Evolutionary conservation across 2,329 filamentous ascomycete species (phyloP).

Genomic region (Botrytis porri): DNA sequence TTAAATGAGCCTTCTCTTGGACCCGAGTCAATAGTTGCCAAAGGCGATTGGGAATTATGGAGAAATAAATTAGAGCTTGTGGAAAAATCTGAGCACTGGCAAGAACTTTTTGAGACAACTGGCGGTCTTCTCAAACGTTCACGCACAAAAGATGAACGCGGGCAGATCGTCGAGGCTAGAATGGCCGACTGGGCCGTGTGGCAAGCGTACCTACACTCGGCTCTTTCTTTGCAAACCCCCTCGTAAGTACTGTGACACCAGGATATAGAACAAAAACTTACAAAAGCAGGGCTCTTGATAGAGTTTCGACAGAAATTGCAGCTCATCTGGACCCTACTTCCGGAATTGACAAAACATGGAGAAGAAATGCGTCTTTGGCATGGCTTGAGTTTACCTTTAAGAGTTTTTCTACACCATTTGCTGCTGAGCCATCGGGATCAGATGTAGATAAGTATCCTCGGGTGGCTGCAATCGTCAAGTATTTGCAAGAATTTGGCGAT

Average conservation of each 20-base stretch:
- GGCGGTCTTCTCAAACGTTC: conserved; percentile 33
- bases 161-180: conserved; percentile 32
- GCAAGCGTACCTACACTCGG: conserved; percentile 35
- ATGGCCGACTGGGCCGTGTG: conserved; percentile 39
- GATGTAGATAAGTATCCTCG: conserved; percentile 14
- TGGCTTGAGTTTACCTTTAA: conserved; percentile 32
- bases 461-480: conserved; percentile 30
- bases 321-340: conserved; percentile 35
- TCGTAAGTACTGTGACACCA: conserved; percentile 28
- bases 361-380: conserved; percentile 38
- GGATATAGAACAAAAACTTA: background rate
- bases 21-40: conserved; percentile 36
- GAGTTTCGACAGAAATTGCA: conserved; percentile 32
- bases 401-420: conserved; percentile 16
- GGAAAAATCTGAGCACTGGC: conserved; percentile 31
- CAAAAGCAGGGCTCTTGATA: background rate
- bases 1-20: conserved; percentile 35
- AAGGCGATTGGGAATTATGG: conserved; percentile 39
- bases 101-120: conserved; percentile 33
- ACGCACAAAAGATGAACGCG: conserved; percentile 33
- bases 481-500: conserved; percentile 34
- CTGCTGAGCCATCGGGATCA: background rate
- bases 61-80: conserved; percentile 34
- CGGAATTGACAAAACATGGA: conserved; percentile 38
- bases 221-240: conserved; percentile 26